A percentile compares a stretch with the other conserved stretches of the same genome.
Conservation (phyloP, 108 stramenopile genomes). For the Bacterosira constricta region DNA sequence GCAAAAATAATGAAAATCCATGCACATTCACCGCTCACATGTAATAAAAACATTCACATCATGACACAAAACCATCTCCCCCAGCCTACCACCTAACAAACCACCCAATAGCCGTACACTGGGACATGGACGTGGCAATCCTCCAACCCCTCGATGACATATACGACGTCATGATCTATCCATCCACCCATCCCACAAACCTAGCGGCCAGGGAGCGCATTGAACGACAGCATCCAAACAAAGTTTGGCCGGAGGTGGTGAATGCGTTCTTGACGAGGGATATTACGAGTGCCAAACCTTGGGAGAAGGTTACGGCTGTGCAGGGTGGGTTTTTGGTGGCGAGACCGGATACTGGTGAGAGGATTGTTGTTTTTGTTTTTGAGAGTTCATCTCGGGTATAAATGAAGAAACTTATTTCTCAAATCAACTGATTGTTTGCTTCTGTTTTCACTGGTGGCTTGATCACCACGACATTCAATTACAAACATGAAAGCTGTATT, state of each 20-base stretch:
- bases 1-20: no score
- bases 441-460: background rate
- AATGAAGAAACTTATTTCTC: background rate
- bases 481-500: slow-evolving; percentile 41
- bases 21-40: no score
- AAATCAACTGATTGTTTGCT: background rate
- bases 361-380: background rate
- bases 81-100: slow-evolving; percentile 66
- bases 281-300: slow-evolving; percentile 52
- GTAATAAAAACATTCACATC: no score
- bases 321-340: slow-evolving; percentile 72
- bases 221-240: slow-evolving; percentile 46
- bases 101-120: slow-evolving; percentile 65
- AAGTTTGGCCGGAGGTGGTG: slow-evolving; percentile 47
- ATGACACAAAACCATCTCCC: background rate
- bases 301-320: slow-evolving; percentile 46
- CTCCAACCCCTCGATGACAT: slow-evolving; percentile 68
- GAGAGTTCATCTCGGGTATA: no score
- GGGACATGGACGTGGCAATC: slow-evolving; percentile 70
- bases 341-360: slow-evolving; percentile 27
- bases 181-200: slow-evolving; percentile 19
- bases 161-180: slow-evolving; percentile 67
- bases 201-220: slow-evolving; percentile 29
- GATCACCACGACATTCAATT: no score
- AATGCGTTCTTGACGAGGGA: slow-evolving; percentile 64